phyloP scores from a whole-genome alignment of 768 basidiomycete species.

The Serendipita sp. region DNA sequence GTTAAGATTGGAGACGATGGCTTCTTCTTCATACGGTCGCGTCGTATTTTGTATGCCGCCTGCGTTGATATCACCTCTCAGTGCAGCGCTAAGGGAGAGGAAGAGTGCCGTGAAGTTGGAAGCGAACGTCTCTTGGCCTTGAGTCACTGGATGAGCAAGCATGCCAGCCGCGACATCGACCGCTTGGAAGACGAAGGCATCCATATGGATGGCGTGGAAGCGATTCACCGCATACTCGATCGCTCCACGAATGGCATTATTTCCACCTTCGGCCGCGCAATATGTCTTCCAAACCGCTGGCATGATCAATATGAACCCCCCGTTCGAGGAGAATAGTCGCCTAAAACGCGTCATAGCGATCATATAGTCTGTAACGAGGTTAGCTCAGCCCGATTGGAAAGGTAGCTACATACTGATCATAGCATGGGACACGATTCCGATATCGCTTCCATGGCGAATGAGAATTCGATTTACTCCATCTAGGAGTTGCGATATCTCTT shows the following conservation, averaged over 20 bases:
- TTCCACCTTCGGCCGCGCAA: conserved; percentile 38
- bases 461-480: conserved; percentile 60
- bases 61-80: conserved; percentile 29
- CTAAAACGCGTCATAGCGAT: conserved; percentile 60
- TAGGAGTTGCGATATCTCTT: conserved; percentile 46
- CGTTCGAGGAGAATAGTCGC: conserved; percentile 55
- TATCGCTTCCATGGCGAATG: conserved; percentile 50
- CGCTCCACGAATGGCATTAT: conserved; percentile 38
- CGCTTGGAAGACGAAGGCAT: conserved; percentile 59
- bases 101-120: conserved; percentile 42
- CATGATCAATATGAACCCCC: conserved; percentile 62
- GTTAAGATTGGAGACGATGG: conserved; percentile 47
- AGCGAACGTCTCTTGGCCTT: conserved; percentile 30
- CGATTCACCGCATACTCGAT: conserved; percentile 57
- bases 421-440: conserved; percentile 59
- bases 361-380: conserved; percentile 38
- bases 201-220: conserved; percentile 58
- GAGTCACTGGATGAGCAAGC: conserved; percentile 28
- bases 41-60: conserved; percentile 54
- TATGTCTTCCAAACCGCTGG: conserved; percentile 56
- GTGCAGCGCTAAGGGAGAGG: conserved; percentile 29
- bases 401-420: conserved; percentile 41
- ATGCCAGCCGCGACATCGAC: conserved; percentile 46
- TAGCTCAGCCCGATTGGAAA: neutral
- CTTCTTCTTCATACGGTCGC: conserved; percentile 49